Base-by-base conservation (phyloP, 768 basidiomycete genomes). In the Mycena latifolia region DNA sequence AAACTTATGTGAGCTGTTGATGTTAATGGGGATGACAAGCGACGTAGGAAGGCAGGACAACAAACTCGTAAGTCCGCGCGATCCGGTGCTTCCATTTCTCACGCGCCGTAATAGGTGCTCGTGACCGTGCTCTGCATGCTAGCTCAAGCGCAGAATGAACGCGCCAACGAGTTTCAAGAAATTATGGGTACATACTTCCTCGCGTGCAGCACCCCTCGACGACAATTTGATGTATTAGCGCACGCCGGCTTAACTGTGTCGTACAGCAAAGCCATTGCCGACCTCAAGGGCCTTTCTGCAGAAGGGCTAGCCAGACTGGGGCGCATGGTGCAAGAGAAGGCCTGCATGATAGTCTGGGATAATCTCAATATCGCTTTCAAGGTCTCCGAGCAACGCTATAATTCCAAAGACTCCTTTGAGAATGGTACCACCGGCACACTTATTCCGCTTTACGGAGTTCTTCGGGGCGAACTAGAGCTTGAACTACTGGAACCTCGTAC, bases 311-410 rank as follows among this genome's bases (percentile, higher is more conserved):
- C 45, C 15, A 0, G 43, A 14, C 66, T 65, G 35, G 39, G 47
- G 11, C 1, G 17, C 10, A 43, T 75, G 22, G 65, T 74, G 15
- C 77, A 75, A 74, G 77, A 77, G 52, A 77, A 77, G 39, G 39
- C 39, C 57, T 17, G 76, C 35, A 76, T 76, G 62, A 75, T 77
- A 41, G 39, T 50, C 27, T 52, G 51, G 31, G 51, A 52, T 29
- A 52, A 52, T 3, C 31, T 52, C 10, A 52, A 52, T 22, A 35
- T 54, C 14, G 52, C 52, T 1, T 52, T 52, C 39, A 35, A 33
- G 6, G 54, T 55, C 8, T 35, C 31, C 11, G 33, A 55, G 25
- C 54, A 43, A 20, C 54, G 54, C 3, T 24, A 39, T 29, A n/a
- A 33, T 17, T 55, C 39, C 20, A 29, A 43, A 15, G 54, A 55